Evolutionary conservation across 108 stramenopile genomes (phyloP).

Genomic region (Pseudonitzschia multistriata): DNA sequence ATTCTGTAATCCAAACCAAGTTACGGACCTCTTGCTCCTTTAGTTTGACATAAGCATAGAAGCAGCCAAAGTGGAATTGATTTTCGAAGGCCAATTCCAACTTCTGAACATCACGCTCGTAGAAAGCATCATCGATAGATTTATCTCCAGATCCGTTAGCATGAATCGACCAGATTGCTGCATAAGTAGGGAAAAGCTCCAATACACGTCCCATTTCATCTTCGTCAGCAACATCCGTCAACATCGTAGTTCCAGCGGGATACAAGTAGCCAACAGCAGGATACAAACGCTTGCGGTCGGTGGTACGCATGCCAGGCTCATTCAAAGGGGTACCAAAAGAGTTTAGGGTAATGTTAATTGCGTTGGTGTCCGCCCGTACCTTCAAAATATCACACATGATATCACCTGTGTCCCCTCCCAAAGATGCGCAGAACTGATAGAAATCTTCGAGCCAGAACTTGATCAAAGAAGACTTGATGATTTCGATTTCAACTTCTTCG

Average conservation of each 20-base stretch:
- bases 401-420: constrained; percentile 93
- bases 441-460: constrained; percentile 99
- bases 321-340: constrained; percentile 94
- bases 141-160: constrained; percentile 76
- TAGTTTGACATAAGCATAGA: constrained; percentile 99
- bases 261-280: constrained; percentile 97
- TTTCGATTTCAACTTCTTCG: constrained; percentile 98
- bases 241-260: constrained; percentile 92
- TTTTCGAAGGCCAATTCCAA: constrained; percentile 98
- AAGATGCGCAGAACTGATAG: constrained; percentile 64
- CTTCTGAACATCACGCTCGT: constrained; percentile 94
- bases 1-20: constrained; percentile 99
- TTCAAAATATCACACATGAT: constrained; percentile 96
- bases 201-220: constrained; percentile 88
- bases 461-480: constrained; percentile 97
- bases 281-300: constrained; percentile 93
- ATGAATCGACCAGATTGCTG: constrained; percentile 92
- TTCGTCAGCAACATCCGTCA: constrained; percentile 89
- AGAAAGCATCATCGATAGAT: constrained; percentile 98
- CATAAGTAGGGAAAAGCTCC: constrained; percentile 88
- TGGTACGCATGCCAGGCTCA: constrained; percentile 92
- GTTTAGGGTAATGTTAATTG: constrained; percentile 99
- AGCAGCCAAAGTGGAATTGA: constrained; percentile 96
- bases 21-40: constrained; percentile 99
- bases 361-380: constrained; percentile 95